These are phyloP conservation scores for Pontederia paniculata DNA, from an alignment of 176 grass and related monocot genomes.

Conservation along the genomic window DNA sequence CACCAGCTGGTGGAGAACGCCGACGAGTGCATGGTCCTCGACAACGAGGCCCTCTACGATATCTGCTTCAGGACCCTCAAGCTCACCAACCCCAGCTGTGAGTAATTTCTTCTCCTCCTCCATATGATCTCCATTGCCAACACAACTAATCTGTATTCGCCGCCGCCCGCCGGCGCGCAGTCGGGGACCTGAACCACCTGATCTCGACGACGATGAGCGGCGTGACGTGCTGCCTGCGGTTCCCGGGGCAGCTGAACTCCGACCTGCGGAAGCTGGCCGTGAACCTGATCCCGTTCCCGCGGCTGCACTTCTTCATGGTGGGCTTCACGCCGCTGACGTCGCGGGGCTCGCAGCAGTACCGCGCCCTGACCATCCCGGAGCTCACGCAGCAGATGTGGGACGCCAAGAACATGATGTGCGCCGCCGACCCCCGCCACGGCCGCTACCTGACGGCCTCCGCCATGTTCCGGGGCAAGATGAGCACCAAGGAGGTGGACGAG, in stretches of 20 bases:
- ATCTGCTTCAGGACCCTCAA: conserved; percentile 15
- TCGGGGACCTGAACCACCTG: conserved; percentile 49
- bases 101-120: neutral
- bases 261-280: conserved; percentile 72
- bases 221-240: conserved; percentile 76
- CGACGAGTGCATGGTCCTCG: conserved; percentile 10
- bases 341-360: conserved; percentile 66
- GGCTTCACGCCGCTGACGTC: conserved; percentile 69
- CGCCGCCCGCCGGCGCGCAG: no score
- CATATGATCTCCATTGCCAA: no score
- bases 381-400: conserved; percentile 97
- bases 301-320: conserved; percentile 86
- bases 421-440: conserved; percentile 70
- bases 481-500: conserved; percentile 28
- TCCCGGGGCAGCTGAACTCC: conserved; percentile 86
- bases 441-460: conserved; percentile 35
- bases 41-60: conserved; percentile 1
- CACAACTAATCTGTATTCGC: no score
- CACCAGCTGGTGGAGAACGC: conserved; percentile 14
- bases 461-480: conserved; percentile 28
- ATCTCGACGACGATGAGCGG: conserved; percentile 86
- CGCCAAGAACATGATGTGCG: conserved; percentile 98
- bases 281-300: conserved; percentile 74
- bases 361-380: conserved; percentile 68
- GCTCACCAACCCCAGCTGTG: conserved; percentile 13